Evolutionary conservation across 2,329 filamentous ascomycete species (phyloP).

Genomic region (Monascus ruber): DNA sequence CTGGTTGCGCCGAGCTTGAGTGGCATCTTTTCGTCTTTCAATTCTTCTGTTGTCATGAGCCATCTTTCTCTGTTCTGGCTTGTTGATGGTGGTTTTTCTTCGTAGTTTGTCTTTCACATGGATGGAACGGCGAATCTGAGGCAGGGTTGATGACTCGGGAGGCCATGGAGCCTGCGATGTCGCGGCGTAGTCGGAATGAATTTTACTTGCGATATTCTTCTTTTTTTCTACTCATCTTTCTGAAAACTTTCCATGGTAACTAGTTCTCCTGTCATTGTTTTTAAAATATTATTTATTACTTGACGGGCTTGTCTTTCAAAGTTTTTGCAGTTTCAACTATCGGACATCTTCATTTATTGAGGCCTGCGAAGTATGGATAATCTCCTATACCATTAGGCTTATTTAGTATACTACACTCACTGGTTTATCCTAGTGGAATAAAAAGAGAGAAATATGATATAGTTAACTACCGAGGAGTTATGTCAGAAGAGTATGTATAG

Average conservation of each 20-base stretch:
- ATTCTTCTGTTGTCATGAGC: slow-evolving; percentile 8
- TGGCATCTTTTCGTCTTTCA: no score
- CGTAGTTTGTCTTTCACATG: slow-evolving; percentile 16
- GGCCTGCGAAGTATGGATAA: neutral
- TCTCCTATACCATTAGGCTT: neutral
- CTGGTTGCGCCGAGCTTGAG: no score
- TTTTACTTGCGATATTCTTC: neutral
- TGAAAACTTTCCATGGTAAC: no score
- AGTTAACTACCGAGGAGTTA: neutral
- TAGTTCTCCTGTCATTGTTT: no score
- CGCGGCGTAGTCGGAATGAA: slow-evolving; percentile 11
- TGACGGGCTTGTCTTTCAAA: no score
- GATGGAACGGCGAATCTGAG: slow-evolving; percentile 20
- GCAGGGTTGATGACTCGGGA: slow-evolving; percentile 15
- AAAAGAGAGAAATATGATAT: no score
- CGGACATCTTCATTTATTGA: neutral
- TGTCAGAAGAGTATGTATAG: slow-evolving; percentile 2
- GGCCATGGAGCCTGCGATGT: slow-evolving; percentile 12
- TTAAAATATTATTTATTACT: no score
- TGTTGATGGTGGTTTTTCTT: slow-evolving; percentile 10
- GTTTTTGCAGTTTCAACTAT: neutral
- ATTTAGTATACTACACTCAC: no score
- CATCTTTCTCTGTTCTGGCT: slow-evolving; percentile 8
- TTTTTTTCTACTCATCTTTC: no score
- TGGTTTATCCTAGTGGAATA: no score